phyloP scores from a whole-genome alignment of 441 rosid genomes.

The Erodium texanum region DNA sequence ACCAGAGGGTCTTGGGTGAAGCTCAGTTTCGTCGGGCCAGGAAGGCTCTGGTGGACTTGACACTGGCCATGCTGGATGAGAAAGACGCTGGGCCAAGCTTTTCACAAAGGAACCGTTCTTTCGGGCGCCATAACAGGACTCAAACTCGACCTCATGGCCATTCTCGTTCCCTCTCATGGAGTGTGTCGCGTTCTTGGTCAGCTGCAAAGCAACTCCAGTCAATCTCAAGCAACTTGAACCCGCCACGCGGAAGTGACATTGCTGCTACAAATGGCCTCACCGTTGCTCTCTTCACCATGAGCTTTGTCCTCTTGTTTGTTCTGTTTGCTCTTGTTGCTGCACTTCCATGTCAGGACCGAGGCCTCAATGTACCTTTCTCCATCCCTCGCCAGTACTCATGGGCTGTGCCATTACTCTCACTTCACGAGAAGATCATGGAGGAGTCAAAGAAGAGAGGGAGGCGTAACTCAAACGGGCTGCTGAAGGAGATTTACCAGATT shows the following conservation, averaged over 20 bases:
- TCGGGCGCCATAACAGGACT: conserved; percentile 25
- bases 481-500: conserved; percentile 32
- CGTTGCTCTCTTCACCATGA: conserved; percentile 29
- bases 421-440: conserved; percentile 34
- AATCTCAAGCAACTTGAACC: conserved; percentile 23
- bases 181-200: conserved; percentile 40
- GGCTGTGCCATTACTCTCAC: conserved; percentile 21
- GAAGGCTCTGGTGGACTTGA: conserved; percentile 35
- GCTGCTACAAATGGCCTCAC: conserved; percentile 35
- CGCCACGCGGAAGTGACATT: conserved; percentile 30
- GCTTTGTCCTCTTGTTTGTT: conserved; percentile 29
- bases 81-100: conserved; percentile 26
- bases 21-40: conserved; percentile 35
- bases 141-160: conserved; percentile 18
- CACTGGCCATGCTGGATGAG: conserved; percentile 37
- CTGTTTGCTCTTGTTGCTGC: conserved; percentile 38
- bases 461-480: conserved; percentile 24
- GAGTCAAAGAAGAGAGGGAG: conserved; percentile 33
- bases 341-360: conserved; percentile 41
- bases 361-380: conserved; percentile 25
- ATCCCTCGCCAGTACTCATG: conserved; percentile 29
- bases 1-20: conserved; percentile 23
- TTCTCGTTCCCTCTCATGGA: conserved; percentile 39
- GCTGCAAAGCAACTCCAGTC: conserved; percentile 36
- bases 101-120: conserved; percentile 31